phyloP scores from a whole-genome alignment of 2,329 filamentous ascomycete genomes.

The Claviceps fusiformis region DNA sequence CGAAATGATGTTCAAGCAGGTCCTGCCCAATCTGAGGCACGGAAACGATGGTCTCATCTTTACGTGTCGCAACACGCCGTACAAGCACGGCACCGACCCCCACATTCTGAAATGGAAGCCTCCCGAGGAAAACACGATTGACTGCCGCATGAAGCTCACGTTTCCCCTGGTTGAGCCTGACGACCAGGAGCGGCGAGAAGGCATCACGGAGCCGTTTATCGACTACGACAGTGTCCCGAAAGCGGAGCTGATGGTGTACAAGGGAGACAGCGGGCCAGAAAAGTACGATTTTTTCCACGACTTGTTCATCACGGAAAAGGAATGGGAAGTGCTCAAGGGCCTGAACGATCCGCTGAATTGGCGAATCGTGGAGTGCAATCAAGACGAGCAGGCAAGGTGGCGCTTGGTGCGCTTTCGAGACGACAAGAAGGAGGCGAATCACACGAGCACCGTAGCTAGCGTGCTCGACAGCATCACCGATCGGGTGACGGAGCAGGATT shows the following conservation, averaged over 20 bases:
- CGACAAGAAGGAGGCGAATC: constrained; percentile 85
- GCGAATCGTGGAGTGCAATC: constrained; percentile 78
- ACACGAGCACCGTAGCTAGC: constrained; percentile 68
- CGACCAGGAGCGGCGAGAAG: constrained; percentile 52
- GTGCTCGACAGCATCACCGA: constrained; percentile 86
- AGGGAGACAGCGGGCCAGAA: constrained; percentile 39
- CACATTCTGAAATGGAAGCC: constrained; percentile 99
- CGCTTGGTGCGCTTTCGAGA: constrained; percentile 80
- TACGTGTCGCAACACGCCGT: constrained; percentile 78
- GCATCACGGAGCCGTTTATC: constrained; percentile 44
- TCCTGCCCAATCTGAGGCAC: constrained; percentile 73
- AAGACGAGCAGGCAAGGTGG: constrained; percentile 66
- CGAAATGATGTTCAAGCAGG: constrained; percentile 80
- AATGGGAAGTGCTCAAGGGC: constrained; percentile 74
- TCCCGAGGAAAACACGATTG: constrained; percentile 85
- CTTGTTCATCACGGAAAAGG: constrained; percentile 56
- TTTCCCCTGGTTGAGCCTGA: constrained; percentile 63
- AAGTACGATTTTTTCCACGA: constrained; percentile 52
- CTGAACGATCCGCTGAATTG: constrained; percentile 67
- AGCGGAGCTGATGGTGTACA: constrained; percentile 59
- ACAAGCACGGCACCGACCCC: constrained; percentile 79
- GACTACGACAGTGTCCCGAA: constrained; percentile 72
- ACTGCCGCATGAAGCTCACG: constrained; percentile 67
- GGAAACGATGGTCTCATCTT: constrained; percentile 97
- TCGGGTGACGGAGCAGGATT: constrained; percentile 68